phyloP scores from a whole-genome alignment of 1,139 yeast genomes.

The Sugiyamaella pinicola region DNA sequence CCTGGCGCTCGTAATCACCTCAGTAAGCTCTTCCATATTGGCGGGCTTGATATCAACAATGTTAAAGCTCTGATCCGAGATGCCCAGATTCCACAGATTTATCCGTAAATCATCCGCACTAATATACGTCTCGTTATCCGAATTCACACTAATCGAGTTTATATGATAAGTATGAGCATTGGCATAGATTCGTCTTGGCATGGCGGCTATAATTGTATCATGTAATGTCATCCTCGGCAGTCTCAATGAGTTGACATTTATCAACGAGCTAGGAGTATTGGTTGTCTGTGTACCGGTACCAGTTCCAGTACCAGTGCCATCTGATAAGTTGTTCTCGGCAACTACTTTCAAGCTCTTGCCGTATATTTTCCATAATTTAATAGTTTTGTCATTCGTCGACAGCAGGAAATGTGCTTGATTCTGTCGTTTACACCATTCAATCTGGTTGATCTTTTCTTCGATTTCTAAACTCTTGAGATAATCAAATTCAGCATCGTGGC shows the following conservation, averaged over 20 bases:
- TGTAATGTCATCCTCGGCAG: slow-evolving; percentile 88
- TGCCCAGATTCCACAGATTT: slow-evolving; percentile 92
- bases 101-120: slow-evolving; percentile 94
- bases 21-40: slow-evolving; percentile 98
- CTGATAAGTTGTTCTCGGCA: slow-evolving; percentile 80
- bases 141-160: slow-evolving; percentile 90
- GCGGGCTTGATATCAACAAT: slow-evolving; percentile 98
- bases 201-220: slow-evolving; percentile 93
- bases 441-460: slow-evolving; percentile 96
- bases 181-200: slow-evolving; percentile 87
- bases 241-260: slow-evolving; percentile 50
- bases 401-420: slow-evolving; percentile 86
- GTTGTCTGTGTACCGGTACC: slow-evolving; percentile 10
- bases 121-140: slow-evolving; percentile 94
- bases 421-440: slow-evolving; percentile 90
- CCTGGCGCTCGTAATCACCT: slow-evolving; percentile 97
- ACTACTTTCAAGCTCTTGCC: slow-evolving; percentile 93
- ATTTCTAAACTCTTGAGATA: slow-evolving; percentile 93
- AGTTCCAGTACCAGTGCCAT: slow-evolving; percentile 32
- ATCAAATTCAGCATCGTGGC: slow-evolving; percentile 98
- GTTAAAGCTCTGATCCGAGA: slow-evolving; percentile 91
- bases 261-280: slow-evolving; percentile 33
- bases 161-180: slow-evolving; percentile 99
- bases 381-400: slow-evolving; percentile 95
- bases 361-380: slow-evolving; percentile 93